phyloP scores from a whole-genome alignment of 2,329 filamentous ascomycete genomes.

The Tolypocladium pustulatum region DNA sequence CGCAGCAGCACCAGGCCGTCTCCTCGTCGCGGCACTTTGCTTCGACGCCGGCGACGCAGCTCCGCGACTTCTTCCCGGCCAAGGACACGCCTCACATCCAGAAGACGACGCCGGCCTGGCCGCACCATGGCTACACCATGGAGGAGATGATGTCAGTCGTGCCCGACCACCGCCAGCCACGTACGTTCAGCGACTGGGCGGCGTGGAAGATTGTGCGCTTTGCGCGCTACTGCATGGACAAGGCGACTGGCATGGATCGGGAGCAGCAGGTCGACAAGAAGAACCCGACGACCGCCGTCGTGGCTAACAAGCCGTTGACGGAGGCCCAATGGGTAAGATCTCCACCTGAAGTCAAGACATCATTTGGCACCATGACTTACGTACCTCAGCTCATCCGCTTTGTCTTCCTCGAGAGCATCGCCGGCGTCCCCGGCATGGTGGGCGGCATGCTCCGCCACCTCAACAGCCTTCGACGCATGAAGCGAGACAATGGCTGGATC shows the following conservation, averaged over 20 bases:
- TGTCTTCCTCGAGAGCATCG: constrained; percentile 89
- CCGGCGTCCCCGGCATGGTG: constrained; percentile 94
- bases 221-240: constrained; percentile 70
- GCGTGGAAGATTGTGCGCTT: constrained; percentile 70
- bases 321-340: constrained; percentile 68
- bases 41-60: constrained; percentile 31
- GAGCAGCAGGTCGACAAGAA: constrained; percentile 56
- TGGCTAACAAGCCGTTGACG: constrained; percentile 52
- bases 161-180: constrained; percentile 66
- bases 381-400: constrained; percentile 56
- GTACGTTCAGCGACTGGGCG: constrained; percentile 64
- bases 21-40: constrained; percentile 32
- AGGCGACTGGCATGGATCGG: constrained; percentile 62
- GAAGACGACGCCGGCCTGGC: constrained; percentile 56
- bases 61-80: constrained; percentile 52
- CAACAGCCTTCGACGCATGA: constrained; percentile 71
- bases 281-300: constrained; percentile 43
- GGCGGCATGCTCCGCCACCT: constrained; percentile 89
- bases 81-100: constrained; percentile 52
- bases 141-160: constrained; percentile 66
- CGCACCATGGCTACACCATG: constrained; percentile 63
- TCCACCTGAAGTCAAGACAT: neutral
- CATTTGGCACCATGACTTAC: neutral
- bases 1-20: neutral
- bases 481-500: constrained; percentile 94